Evolutionary conservation across 192 early-diverging fungal genomes (phyloP).

Genomic region (Podochytrium sp.): DNA sequence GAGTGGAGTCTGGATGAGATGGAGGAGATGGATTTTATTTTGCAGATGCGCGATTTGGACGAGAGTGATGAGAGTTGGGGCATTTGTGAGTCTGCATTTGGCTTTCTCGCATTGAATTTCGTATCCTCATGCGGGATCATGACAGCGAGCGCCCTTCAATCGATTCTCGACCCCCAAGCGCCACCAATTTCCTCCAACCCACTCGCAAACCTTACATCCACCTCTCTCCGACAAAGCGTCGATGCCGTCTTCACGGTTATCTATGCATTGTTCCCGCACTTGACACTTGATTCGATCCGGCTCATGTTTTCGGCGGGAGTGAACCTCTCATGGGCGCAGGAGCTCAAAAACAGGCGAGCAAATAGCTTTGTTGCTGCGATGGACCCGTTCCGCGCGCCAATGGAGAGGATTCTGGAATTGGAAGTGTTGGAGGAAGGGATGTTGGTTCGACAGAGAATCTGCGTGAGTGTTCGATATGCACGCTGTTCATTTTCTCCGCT

Average conservation of each 20-base stretch:
- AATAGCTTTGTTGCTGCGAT: background rate
- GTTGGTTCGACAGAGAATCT: slow-evolving; percentile 7
- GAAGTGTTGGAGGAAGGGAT: slow-evolving; percentile 23
- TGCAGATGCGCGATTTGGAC: slow-evolving; percentile 31
- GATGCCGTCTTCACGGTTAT: slow-evolving; percentile 26
- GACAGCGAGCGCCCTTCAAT: slow-evolving; percentile 21
- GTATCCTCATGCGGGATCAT: background rate
- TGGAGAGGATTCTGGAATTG: slow-evolving; percentile 2
- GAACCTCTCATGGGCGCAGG: background rate
- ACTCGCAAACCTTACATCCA: background rate
- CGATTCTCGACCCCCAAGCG: background rate
- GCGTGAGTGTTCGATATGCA: background rate
- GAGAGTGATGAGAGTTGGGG: slow-evolving; percentile 23
- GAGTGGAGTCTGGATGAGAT: background rate
- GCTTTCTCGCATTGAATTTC: background rate
- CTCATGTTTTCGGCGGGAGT: background rate
- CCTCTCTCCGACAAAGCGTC: slow-evolving; percentile 1
- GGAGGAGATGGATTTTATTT: slow-evolving; percentile 10
- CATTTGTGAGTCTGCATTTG: background rate
- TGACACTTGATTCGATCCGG: background rate
- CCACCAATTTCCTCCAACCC: background rate
- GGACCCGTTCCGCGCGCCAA: slow-evolving; percentile 8
- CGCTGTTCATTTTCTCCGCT: too few species aligned
- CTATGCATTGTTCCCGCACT: slow-evolving; percentile 10
- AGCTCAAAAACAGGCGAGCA: background rate